Conservation (phyloP, 2,329 filamentous ascomycete genomes). For the Claviceps sp. region DNA sequence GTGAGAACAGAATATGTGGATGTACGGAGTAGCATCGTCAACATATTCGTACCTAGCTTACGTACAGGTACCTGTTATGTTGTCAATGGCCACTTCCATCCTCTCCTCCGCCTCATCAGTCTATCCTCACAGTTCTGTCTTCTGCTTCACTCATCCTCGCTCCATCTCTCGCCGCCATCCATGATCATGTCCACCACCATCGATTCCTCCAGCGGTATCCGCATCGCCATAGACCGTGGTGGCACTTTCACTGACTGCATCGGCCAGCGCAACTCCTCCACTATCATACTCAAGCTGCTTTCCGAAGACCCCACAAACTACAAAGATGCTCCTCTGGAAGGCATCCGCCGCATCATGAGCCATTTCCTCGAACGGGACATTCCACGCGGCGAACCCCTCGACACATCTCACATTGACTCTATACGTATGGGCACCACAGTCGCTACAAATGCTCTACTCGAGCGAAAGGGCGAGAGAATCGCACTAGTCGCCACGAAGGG, state of each 20-base stretch:
- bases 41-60: background rate
- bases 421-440: slow-evolving; percentile 76
- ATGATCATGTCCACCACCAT: background rate
- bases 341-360: slow-evolving; percentile 41
- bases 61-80: no score
- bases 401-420: slow-evolving; percentile 36
- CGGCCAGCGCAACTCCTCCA: slow-evolving; percentile 49
- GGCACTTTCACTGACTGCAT: slow-evolving; percentile 59
- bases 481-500: slow-evolving; percentile 60
- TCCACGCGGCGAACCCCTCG: slow-evolving; percentile 20
- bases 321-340: slow-evolving; percentile 59
- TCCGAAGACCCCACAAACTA: slow-evolving; percentile 63
- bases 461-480: slow-evolving; percentile 59
- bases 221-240: slow-evolving; percentile 22
- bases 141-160: background rate
- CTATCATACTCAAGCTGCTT: slow-evolving; percentile 58
- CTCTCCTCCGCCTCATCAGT: background rate
- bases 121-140: background rate
- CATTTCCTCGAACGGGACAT: slow-evolving; percentile 18
- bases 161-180: background rate
- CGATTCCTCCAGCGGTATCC: slow-evolving; percentile 33
- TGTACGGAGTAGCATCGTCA: background rate
- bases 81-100: background rate
- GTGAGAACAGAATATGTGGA: background rate
- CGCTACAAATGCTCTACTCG: slow-evolving; percentile 63